A percentile compares a stretch with the other conserved stretches of the same genome.
phyloP scores from a whole-genome alignment of 192 early-diverging fungal species.

The Podila verticillata region DNA sequence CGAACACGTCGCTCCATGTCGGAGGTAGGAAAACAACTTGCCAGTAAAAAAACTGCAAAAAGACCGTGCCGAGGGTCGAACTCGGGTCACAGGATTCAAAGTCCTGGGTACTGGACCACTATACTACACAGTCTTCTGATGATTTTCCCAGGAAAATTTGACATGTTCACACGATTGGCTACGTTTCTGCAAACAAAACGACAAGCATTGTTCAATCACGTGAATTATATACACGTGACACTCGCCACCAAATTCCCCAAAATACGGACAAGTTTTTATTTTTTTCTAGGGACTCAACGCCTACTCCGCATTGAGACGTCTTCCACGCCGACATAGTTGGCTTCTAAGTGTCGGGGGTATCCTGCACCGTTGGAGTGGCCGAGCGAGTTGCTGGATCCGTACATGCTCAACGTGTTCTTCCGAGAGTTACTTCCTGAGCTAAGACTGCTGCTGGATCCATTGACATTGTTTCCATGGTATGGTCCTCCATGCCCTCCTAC shows the following conservation, averaged over 20 bases:
- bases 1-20: not conserved
- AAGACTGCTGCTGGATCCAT: not conserved
- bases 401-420: conserved; percentile 32
- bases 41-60: not conserved
- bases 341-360: not conserved
- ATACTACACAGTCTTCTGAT: not conserved
- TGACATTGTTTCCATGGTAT: not conserved
- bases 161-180: too few species aligned
- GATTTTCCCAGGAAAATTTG: too few species aligned
- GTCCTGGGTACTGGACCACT: conserved; percentile 11
- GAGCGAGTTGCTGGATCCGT: conserved; percentile 3
- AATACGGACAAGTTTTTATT: too few species aligned
- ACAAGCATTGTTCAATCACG: too few species aligned
- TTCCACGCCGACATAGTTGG: not conserved
- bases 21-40: not conserved
- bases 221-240: too few species aligned
- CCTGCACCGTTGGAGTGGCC: conserved; percentile 1
- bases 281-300: too few species aligned
- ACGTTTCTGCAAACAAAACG: too few species aligned
- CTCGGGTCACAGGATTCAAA: conserved; percentile 11
- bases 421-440: conserved; percentile 6
- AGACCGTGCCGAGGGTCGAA: conserved; percentile 9
- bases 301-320: not conserved
- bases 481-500: conserved; percentile 6
- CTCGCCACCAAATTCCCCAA: too few species aligned